These are phyloP conservation scores for Calophaca sinica DNA, from an alignment of 306 rosid species.

Conservation along the genomic window DNA sequence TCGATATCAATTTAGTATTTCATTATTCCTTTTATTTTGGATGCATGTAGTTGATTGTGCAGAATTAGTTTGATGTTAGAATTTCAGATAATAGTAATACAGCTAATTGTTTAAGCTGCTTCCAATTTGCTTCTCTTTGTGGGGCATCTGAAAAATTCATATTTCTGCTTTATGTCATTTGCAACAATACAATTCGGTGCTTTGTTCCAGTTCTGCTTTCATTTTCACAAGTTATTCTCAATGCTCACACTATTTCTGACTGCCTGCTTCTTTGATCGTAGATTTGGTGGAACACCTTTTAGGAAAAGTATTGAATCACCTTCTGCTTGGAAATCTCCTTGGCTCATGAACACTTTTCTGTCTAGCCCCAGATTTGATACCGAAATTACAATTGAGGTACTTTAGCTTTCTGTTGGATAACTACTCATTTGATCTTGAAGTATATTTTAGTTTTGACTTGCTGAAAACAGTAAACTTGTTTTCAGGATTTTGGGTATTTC, in stretches of 20 bases:
- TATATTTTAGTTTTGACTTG: slow-evolving; percentile 1
- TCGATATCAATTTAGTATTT: slow-evolving; percentile 28
- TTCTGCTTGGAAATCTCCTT: slow-evolving; percentile 96
- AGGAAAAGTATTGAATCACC: slow-evolving; percentile 89
- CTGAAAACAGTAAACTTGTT: slow-evolving; percentile 31
- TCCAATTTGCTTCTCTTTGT: slow-evolving; percentile 17
- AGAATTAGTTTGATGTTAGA: slow-evolving; percentile 4
- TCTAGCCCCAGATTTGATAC: slow-evolving; percentile 70
- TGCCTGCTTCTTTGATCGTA: slow-evolving; percentile 43
- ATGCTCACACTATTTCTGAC: slow-evolving; percentile 30
- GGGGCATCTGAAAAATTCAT: background rate
- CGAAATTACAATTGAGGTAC: slow-evolving; percentile 83
- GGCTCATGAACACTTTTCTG: slow-evolving; percentile 78
- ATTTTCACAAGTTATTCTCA: slow-evolving; percentile 26
- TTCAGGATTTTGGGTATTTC: slow-evolving; percentile 83
- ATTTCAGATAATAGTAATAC: background rate
- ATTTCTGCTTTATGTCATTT: background rate
- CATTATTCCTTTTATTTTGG: background rate
- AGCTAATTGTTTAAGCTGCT: slow-evolving; percentile 45
- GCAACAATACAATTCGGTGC: background rate
- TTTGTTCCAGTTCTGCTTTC: background rate
- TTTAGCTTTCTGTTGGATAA: slow-evolving; percentile 34
- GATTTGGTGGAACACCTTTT: slow-evolving; percentile 85
- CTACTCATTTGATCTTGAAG: slow-evolving; percentile 1
- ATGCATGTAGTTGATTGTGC: slow-evolving; percentile 21